Percentiles rank a stretch among this genome's conserved stretches.
These are phyloP conservation scores for Artemisia tridentata DNA, from an alignment of 129 eudicot species.

Conservation along the genomic window DNA sequence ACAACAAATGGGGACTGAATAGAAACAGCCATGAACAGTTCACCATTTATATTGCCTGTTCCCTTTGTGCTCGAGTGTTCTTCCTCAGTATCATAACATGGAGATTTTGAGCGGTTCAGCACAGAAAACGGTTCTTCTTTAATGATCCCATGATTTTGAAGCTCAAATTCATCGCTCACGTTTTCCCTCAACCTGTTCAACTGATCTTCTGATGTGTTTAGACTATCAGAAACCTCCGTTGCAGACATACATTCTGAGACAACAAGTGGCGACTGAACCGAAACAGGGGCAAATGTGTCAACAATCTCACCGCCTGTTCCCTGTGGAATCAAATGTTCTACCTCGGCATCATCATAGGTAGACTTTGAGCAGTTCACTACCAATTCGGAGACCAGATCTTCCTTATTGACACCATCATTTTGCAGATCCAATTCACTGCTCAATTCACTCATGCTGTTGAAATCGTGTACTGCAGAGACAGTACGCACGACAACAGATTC, in stretches of 20 bases:
- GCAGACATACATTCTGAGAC: slow-evolving; percentile 8
- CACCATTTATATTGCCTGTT: slow-evolving; percentile 16
- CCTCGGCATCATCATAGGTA: slow-evolving; percentile 17
- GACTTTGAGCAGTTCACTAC: slow-evolving; percentile 12
- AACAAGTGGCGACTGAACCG: slow-evolving; percentile 18
- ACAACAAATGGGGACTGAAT: not conserved
- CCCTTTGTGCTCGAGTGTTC: slow-evolving; percentile 8
- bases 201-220: slow-evolving; percentile 11
- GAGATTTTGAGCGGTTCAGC: slow-evolving; percentile 2
- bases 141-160: not conserved
- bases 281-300: not conserved
- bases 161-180: slow-evolving; percentile 4
- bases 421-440: not conserved
- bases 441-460: not conserved
- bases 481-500: slow-evolving; percentile 17
- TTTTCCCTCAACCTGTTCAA: slow-evolving; percentile 18
- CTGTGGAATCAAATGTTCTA: not conserved
- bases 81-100: slow-evolving; percentile 15
- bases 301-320: not conserved
- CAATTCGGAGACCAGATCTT: not conserved
- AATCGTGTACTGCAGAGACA: slow-evolving; percentile 7
- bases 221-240: slow-evolving; percentile 7
- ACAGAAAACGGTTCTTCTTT: slow-evolving; percentile 14
- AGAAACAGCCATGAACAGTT: not conserved
- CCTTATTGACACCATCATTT: not conserved